A percentile compares a stretch with the other conserved stretches of the same genome.
Conservation (phyloP, 2,329 filamentous ascomycete species). For the Colletotrichum gigasporum region DNA sequence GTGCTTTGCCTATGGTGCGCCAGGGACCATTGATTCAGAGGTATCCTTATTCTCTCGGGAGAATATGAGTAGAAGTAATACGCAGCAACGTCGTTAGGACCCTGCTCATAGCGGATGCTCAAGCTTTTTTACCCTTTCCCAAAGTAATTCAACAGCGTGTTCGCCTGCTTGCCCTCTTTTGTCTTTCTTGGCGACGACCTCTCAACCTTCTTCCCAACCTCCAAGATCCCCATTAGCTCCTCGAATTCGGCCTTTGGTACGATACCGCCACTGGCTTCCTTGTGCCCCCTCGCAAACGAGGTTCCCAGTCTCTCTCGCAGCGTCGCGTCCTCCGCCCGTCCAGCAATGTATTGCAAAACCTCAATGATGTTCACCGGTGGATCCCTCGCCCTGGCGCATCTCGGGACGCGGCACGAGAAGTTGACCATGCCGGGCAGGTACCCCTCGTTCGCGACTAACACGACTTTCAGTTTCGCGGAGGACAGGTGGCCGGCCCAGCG, state of each 20-base stretch:
- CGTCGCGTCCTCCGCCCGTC: conserved; percentile 47
- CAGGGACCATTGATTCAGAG: too few species aligned
- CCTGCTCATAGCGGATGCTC: too few species aligned
- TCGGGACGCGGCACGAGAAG: conserved; percentile 72
- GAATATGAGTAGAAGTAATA: too few species aligned
- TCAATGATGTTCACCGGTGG: conserved; percentile 72
- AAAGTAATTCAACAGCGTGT: conserved; percentile 66
- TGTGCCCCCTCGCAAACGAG: conserved; percentile 73
- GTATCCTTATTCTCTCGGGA: too few species aligned
- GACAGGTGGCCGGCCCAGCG: conserved; percentile 71
- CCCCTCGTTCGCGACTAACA: conserved; percentile 74
- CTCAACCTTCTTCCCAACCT: conserved; percentile 63
- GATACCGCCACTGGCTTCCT: conserved; percentile 72
- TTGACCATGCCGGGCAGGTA: conserved; percentile 72
- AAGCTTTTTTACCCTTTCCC: conserved; percentile 42
- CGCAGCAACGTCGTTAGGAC: too few species aligned
- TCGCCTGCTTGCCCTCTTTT: conserved; percentile 53
- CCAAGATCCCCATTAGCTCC: conserved; percentile 68
- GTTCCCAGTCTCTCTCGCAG: conserved; percentile 63
- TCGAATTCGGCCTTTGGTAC: conserved; percentile 70
- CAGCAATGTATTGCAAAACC: conserved; percentile 61
- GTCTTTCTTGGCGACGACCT: conserved; percentile 38
- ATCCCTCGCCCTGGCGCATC: conserved; percentile 61
- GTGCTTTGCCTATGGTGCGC: too few species aligned
- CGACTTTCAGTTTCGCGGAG: conserved; percentile 67